Percentiles rank a stretch among this genome's conserved stretches.
Evolutionary conservation across 305 asterid genomes (phyloP).

Genomic region (Fraxinus ornus): DNA sequence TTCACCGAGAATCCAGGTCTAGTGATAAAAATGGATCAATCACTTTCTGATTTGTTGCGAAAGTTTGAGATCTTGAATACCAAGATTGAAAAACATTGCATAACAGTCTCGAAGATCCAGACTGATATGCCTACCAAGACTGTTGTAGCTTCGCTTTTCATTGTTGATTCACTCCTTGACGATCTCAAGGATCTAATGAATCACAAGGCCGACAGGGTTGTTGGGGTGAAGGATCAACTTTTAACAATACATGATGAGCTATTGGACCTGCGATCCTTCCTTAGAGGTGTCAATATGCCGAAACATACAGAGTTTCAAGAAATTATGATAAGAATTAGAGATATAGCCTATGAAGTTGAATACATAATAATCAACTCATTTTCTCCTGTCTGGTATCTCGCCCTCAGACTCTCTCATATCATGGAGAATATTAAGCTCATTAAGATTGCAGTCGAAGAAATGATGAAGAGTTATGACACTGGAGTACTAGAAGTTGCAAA

Average conservation of each 20-base stretch:
- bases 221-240: neutral
- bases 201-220: neutral
- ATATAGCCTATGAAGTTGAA: slow-evolving; percentile 23
- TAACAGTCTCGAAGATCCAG: neutral
- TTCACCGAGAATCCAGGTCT: neutral
- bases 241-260: neutral
- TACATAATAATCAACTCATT: slow-evolving; percentile 9
- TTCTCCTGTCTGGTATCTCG: slow-evolving; percentile 9
- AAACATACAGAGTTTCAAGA: neutral
- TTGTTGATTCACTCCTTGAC: neutral
- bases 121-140: neutral
- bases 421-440: slow-evolving; percentile 8
- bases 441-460: neutral
- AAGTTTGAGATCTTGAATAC: neutral
- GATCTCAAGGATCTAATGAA: neutral
- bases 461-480: neutral
- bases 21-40: neutral
- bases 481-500: neutral
- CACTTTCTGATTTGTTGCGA: neutral
- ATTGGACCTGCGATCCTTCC: neutral
- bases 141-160: neutral
- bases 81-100: neutral
- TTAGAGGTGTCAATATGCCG: slow-evolving; percentile 5
- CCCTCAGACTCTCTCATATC: slow-evolving; percentile 14
- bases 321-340: neutral